Evolutionary conservation across 1,139 yeast species (phyloP), one percentile per base, ranked within the genome.

Genomic region (Candida sanyaensis): DNA sequence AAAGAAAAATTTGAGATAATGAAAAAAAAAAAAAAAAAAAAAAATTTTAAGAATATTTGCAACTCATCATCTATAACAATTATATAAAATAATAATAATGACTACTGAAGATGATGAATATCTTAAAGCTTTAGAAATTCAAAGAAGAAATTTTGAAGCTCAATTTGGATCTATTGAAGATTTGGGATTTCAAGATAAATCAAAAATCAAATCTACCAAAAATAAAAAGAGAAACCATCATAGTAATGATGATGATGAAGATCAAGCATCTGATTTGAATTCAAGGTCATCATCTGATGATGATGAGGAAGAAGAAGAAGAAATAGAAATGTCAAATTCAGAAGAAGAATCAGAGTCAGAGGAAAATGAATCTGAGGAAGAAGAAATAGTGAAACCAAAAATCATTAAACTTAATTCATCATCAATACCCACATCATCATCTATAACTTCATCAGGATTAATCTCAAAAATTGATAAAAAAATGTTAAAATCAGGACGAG

Each of bases 161-260:
- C 90, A 84, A 66, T 86, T 86, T 62, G 90, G 89, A 0, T 68
- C 81, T 3, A 58, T 86, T 6, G 88, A 82, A 56, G 70, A 70
- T 2, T 61, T 81, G 74, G 89, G 89, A 5, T 83, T 64, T 57
- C 75, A 77, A 44, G 89, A 84, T 57, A 80, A 75, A 60, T 68
- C 82, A 6, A 77, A 68, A 50, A 52, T 41, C 28, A 47, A 50
- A 26, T 42, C 33, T 21, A 47, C 43, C 10, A 26, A 48, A 3
- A 47, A 50, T 24, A 41, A 30, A 12, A 17, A 17, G 3, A 17
- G 21, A 17, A 17, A 17, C 21, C 46, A 45, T 9, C 23, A 45
- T 2, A 37, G 44, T 11, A 51, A 48, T 40, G 59, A 49, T 27
- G 42, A 49, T 43, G 54, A 26, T 3, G 38, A 24, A 23, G 23